Evolutionary conservation across 306 rosid genomes (phyloP).

Genomic region (Prunus mume): DNA sequence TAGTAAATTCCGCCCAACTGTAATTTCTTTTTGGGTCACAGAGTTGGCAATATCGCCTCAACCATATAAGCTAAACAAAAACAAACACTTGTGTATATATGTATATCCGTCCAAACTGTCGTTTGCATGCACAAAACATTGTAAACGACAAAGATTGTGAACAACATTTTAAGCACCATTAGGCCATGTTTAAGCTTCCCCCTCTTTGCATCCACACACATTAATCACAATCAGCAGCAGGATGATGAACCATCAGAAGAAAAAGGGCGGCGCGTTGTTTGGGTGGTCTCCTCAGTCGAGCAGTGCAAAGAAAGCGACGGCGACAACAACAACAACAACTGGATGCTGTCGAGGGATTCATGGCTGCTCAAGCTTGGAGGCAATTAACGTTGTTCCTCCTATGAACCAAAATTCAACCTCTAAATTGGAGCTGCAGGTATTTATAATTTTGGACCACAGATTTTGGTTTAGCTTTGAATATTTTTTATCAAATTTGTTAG

Average conservation of each 20-base stretch:
- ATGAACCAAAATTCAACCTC: conserved; percentile 15
- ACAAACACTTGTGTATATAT: conserved; percentile 1
- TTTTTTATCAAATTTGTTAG: not conserved
- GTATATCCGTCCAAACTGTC: conserved; percentile 36
- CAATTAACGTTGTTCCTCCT: conserved; percentile 29
- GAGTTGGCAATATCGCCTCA: conserved; percentile 15
- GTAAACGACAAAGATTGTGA: not conserved
- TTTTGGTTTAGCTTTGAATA: no score
- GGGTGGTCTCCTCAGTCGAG: not conserved
- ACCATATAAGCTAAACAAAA: not conserved
- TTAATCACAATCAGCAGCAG: not conserved
- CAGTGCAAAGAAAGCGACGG: not conserved
- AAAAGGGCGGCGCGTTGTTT: not conserved
- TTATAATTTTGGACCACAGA: not conserved
- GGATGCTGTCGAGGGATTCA: conserved; percentile 48
- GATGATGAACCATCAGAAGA: conserved; percentile 2
- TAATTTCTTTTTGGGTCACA: not conserved
- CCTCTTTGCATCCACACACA: not conserved
- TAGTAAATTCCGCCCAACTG: conserved; percentile 2
- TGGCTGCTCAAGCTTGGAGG: conserved; percentile 36
- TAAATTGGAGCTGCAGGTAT: conserved; percentile 47
- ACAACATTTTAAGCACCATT: conserved; percentile 6
- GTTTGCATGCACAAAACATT: conserved; percentile 10
- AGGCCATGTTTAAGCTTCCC: conserved; percentile 7
- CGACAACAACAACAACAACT: conserved; percentile 1